phyloP scores from a whole-genome alignment of 2,329 filamentous ascomycete genomes.

The Colletotrichum plurivorum region DNA sequence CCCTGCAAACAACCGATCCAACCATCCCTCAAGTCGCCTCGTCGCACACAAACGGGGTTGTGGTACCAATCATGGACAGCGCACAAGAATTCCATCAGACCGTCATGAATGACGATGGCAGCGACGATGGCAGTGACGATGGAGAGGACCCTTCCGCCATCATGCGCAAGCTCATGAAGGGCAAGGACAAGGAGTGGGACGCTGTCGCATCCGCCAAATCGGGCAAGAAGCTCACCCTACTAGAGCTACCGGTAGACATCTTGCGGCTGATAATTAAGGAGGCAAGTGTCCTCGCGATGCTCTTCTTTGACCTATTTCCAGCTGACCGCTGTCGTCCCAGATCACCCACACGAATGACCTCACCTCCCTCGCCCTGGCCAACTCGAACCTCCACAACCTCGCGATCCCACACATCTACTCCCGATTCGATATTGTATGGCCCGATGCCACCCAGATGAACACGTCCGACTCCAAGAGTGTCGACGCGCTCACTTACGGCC shows the following conservation, averaged over 20 bases:
- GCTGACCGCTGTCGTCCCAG: conserved; percentile 56
- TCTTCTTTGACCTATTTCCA: conserved; percentile 19
- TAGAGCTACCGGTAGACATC: conserved; percentile 85
- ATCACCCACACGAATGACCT: conserved; percentile 87
- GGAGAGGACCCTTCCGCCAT: conserved; percentile 42
- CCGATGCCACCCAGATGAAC: conserved; percentile 73
- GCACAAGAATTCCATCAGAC: conserved; percentile 11
- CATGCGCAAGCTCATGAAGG: conserved; percentile 60
- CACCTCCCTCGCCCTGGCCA: conserved; percentile 82
- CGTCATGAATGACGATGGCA: background rate
- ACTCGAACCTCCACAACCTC: conserved; percentile 82
- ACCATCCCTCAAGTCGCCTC: conserved; percentile 34
- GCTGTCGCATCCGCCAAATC: conserved; percentile 61
- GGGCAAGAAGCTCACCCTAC: conserved; percentile 65
- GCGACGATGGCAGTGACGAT: conserved; percentile 10
- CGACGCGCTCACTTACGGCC: conserved; percentile 85
- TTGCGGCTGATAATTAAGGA: conserved; percentile 85
- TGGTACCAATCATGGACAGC: conserved; percentile 21
- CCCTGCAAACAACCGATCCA: conserved; percentile 34
- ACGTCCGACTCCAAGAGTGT: conserved; percentile 79
- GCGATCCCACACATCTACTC: conserved; percentile 86
- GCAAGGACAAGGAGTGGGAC: conserved; percentile 78
- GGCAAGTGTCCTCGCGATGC: conserved; percentile 58
- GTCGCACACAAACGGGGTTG: conserved; percentile 31
- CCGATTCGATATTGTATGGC: conserved; percentile 91